Base-by-base conservation (phyloP, 2,329 filamentous ascomycete genomes). In the Ceratocystis ficicola region DNA sequence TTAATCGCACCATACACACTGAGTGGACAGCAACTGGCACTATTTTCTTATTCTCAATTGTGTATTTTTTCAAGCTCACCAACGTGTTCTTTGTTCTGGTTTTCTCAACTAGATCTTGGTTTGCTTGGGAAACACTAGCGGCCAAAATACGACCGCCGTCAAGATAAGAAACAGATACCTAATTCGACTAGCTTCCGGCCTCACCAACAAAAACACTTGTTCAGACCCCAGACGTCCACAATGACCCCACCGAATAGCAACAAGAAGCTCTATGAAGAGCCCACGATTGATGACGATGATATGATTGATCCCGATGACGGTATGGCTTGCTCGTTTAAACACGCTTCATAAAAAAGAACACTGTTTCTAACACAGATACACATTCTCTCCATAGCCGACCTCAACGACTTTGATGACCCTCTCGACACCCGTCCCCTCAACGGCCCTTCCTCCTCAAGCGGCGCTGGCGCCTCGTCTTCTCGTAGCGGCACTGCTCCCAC, bases 391-490 rank as follows among this genome's bases (percentile, higher is more conserved):
- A 52, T 72, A 90, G 89, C 88, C 72, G 90, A 91, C 71, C 86
- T 96, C 72, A 89, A 94, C 75, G 91, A 96, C 75, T 90, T 96
- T 72, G 92, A 96, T 73, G 91, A 96, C 76, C 91, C 92, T 50
- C 81, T 94, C 69, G 80, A 82, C 69, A 87, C 91, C 73, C 86
- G 87, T 71, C 90, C 90, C 65, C 80, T 96, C 69, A 88, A 88
- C 60, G 83, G 87, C 73, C 79, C 82, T 30, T 77, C 77, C 25
- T 80, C 82, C 44, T 83, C 84, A 48, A 77, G 78, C 22, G 76
- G 77, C 17, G 76, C 75, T 41, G 65, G 46, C 28, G 59, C 57
- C 20, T 62, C 59, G 6, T 55, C 64, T 17, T 62, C 64, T 20
- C 59, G 30, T 57, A 46, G 20, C 20, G 44, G 28, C 44, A 32